Conservation (phyloP, 768 basidiomycete genomes). For the Lactarius pseudohatsudake region DNA sequence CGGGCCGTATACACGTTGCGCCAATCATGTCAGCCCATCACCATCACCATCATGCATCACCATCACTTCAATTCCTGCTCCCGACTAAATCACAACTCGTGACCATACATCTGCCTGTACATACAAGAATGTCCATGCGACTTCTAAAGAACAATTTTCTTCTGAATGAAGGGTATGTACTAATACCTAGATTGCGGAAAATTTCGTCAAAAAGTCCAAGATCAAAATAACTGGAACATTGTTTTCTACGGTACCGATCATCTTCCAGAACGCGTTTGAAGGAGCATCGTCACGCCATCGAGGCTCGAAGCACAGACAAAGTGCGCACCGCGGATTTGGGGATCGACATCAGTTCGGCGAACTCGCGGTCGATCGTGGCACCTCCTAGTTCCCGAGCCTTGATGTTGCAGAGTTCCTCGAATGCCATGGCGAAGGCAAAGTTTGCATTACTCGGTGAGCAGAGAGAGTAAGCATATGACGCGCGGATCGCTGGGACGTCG, state of each 20-base stretch:
- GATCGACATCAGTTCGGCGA: conserved; percentile 38
- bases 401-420: conserved; percentile 19
- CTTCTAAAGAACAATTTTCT: background rate
- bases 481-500: conserved; percentile 19
- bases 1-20: background rate
- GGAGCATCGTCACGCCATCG: background rate
- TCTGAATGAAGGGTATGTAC: too few species aligned
- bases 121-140: background rate
- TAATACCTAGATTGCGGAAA: too few species aligned
- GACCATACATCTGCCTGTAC: background rate
- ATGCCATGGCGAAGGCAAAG: conserved; percentile 24
- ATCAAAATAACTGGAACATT: too few species aligned
- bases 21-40: background rate
- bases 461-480: conserved; percentile 22
- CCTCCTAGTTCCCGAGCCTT: conserved; percentile 23
- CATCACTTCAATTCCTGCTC: background rate
- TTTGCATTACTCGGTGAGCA: background rate
- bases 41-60: too few species aligned
- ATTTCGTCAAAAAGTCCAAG: too few species aligned
- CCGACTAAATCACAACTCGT: background rate
- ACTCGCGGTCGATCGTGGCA: conserved; percentile 13
- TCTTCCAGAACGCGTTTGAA: background rate
- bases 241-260: background rate
- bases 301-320: conserved; percentile 10
- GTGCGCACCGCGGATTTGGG: conserved; percentile 32